Evolutionary conservation across 371 early-diverging fungal genomes (phyloP).

Genomic region (Mortierella sp.): DNA sequence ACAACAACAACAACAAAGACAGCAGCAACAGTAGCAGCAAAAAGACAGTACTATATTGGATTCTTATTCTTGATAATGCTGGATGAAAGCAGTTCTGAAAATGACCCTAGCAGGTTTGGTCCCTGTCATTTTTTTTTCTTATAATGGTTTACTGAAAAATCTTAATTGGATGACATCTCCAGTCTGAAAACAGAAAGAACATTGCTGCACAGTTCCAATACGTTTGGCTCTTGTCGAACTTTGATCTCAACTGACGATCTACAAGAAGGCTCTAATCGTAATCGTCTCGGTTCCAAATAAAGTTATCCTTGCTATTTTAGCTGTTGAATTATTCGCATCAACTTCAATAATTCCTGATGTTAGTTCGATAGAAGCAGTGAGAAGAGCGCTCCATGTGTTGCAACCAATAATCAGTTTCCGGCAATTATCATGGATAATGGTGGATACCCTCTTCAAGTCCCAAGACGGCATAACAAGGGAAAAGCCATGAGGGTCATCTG

Average conservation of each 20-base stretch:
- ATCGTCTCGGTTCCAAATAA: not conserved
- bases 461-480: not conserved
- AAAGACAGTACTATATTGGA: no score
- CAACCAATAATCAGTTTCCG: not conserved
- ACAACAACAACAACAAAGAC: no score
- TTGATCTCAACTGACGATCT: constrained; percentile 2
- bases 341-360: not conserved
- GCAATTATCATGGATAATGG: not conserved
- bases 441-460: not conserved
- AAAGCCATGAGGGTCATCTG: constrained; percentile 1
- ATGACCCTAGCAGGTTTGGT: not conserved
- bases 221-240: not conserved
- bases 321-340: not conserved
- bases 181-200: not conserved
- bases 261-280: not conserved
- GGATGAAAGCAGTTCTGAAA: not conserved
- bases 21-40: no score
- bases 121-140: not conserved
- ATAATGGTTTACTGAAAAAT: not conserved
- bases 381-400: not conserved
- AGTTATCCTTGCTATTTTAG: not conserved
- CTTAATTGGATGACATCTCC: not conserved
- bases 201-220: constrained; percentile 1
- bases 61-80: not conserved
- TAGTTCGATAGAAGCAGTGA: not conserved